Evolutionary conservation across 1,284 basidiomycete genomes (phyloP), one percentile per base, ranked within the genome.

Genomic region (Sporisorium reilianum): DNA sequence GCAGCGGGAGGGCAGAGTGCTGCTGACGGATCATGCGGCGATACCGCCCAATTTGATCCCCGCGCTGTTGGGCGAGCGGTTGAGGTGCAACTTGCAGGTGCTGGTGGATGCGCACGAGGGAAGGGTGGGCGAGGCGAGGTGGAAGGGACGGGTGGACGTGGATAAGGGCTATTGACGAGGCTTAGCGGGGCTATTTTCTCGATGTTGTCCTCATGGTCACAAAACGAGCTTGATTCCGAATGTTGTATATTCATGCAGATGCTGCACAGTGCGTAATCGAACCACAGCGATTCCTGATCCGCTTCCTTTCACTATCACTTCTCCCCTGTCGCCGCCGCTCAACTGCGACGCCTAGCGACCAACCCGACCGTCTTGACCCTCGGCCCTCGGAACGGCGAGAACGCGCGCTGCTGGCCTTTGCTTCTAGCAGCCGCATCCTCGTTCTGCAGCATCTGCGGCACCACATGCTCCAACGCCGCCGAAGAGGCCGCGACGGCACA

Each of bases 11-110:
- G 70, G 64, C 0, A 64, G 30, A 9, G 10, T 71, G 25, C 10
- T 75, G 4, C 5, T 78, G 6, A 75, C 76, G 0, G 52, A 63
- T 2, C 76, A 78, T 55, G 50, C 65, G 6, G 76, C 73, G 11
- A 53, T 71, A 3, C 64, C 73, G 0, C 6, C 25, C 1, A 11
- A 44, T 3, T 4, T 61, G 22, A 55, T 75, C 10, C 32, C 25
- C 0, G 6, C 4, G 1, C 18, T 71, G n/a, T 20, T 75, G 8
- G 36, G 32, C 5, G 30, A 60, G 16, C 42, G 72, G 10, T 54
- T 75, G 30, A 2, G 11, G 7, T 9, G 30, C 7, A 75, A 75
- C 28, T 8, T 66, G 16, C 34, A 40, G 2, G 28, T 25, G 18
- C 5, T 74, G 16, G 50, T 50, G 7, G 18, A 40, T 26, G 14